Evolutionary conservation across 2,329 filamentous ascomycete species (phyloP), one percentile per base, ranked within the genome.

Genomic region (Ophiosphaerella korrae): DNA sequence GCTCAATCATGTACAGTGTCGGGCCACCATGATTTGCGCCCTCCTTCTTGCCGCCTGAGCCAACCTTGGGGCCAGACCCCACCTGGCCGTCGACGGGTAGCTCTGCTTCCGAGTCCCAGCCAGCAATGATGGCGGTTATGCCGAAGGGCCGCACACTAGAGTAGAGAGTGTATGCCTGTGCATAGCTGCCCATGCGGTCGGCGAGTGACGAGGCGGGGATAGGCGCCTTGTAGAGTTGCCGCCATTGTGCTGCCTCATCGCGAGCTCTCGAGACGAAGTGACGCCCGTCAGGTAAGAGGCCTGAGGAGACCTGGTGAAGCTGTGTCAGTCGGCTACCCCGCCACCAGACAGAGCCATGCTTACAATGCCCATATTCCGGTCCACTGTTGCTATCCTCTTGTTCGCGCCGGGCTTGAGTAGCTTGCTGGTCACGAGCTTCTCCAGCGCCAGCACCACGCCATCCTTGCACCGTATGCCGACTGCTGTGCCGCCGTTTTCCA

Each of bases 1-100:
- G 94, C 81, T 99, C 94, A 65, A 99, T 93, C 94, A 99, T 99
- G 83, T 97, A 99, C 55, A 99, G 84, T 57, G 87, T 92, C 18
- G 94, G 94, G 1, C 93, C 94, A 64, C 94, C 94, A 73, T 92
- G 86, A 74, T 85, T 88, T 68, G 86, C 87, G 68, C 85, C 79
- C 53, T 85, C 77, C 37, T 87, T 83, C 79, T 94, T 96, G 70
- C 93, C 93, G 58, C 93, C 93, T 21, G 90, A 86, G 51, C 93
- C 93, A 50, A 84, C 83, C 37, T 79, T 79, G 42, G 93, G 93
- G 18, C 93, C 93, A 34, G 77, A 82, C 58, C 93, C 93, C 32
- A 97, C 93, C 76, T 96, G 88, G 58, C 91, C 93, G 73, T 97
- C 93, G 39, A 97, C 92, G 42, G 87, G 87, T 38, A 88, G 78